Evolutionary conservation across 164 flowering plant genomes (phyloP).

Genomic region (Paratinospora sagittata): DNA sequence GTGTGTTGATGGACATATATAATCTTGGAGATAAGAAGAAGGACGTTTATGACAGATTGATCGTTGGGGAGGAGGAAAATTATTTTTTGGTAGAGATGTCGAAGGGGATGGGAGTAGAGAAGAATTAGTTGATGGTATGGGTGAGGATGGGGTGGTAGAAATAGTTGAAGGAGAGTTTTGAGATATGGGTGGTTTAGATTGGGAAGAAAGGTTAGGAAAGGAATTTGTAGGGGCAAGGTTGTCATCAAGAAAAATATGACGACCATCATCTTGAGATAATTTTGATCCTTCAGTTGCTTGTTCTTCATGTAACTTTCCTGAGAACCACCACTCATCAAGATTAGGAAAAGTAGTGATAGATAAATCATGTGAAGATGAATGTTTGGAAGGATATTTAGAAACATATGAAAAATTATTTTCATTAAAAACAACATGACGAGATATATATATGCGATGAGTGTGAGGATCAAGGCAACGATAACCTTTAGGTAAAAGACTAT

Average conservation of each 20-base stretch:
- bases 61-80: not conserved
- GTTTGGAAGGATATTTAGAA: not conserved
- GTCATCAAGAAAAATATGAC: not conserved
- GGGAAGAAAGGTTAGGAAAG: not conserved
- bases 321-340: not conserved
- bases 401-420: not conserved
- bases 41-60: not conserved
- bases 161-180: not conserved
- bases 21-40: not conserved
- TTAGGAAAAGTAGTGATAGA: not conserved
- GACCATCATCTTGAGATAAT: not conserved
- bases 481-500: too few species aligned
- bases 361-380: too few species aligned
- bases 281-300: too few species aligned
- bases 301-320: not conserved
- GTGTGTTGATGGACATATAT: too few species aligned
- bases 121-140: too few species aligned
- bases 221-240: not conserved
- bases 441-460: too few species aligned
- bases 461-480: too few species aligned
- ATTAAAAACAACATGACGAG: not conserved
- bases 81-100: not conserved
- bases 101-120: not conserved
- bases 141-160: not conserved
- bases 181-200: too few species aligned